Evolutionary conservation across 352 stramenopile genomes (phyloP), one percentile per base, ranked within the genome.

Genomic region (Blastocystis sp.): DNA sequence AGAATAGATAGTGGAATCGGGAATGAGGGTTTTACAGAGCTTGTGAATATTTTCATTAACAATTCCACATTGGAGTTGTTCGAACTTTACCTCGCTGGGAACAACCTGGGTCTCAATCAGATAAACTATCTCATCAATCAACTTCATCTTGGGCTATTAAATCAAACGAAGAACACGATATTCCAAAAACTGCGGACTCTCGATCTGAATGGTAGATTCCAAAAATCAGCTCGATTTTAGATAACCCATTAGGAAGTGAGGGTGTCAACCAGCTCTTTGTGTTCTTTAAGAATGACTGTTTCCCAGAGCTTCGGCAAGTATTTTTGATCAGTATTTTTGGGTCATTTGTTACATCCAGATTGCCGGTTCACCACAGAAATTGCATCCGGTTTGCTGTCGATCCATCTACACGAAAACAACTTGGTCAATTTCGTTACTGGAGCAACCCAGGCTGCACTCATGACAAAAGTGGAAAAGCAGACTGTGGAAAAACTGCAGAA

Each of bases 341-440:
- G 5, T 26, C 18, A 23, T 20, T 1, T 11, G 1, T 4, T 68
- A 39, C 15, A 68, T 0, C 0, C 43, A 84, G 73, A 84, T 15
- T 66, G 13, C 0, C 20, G 56, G 41, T 26, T 84, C 20, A 68
- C 47, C 3, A 84, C 73, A 37, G 73, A 84, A 18, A 53, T 84
- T 13, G 62, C 50, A n/a, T 84, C 73, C 47, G 53, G 34, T 50
- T 55, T 84, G 37, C 59, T 84, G 26, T 66, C 59, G 26, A 53
- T 84, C 6, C 59, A 53, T 37, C 50, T 84, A 11, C 73, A 84
- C 56, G 73, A 84, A 55, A 84, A 68, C 47, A 84, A 84, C 26
- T 18, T 26, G 8, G 29, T 84, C 11, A 66, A 84, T 43, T 26
- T 84, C 34, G 73, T 84, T 18, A 84, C 62, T n/a, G 43, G 43